Conservation (phyloP, 495 filamentous ascomycete genomes). For the Xylaria sp. region DNA sequence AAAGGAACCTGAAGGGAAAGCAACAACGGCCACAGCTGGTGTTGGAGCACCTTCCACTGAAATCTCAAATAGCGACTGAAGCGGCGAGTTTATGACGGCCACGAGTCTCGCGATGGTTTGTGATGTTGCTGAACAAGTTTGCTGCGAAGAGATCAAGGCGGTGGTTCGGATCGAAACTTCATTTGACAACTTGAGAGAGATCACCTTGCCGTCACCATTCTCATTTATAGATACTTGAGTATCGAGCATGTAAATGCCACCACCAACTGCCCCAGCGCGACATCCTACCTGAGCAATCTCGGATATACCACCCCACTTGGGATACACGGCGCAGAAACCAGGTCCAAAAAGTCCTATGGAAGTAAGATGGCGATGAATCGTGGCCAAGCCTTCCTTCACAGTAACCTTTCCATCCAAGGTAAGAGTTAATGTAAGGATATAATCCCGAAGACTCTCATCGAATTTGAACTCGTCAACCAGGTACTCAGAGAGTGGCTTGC, state of each 20-base stretch:
- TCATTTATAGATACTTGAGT: slow-evolving; percentile 43
- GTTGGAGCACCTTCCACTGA: slow-evolving; percentile 74
- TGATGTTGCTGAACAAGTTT: slow-evolving; percentile 35
- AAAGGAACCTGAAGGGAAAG: slow-evolving; percentile 66
- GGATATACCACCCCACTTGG: slow-evolving; percentile 92
- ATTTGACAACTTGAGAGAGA: slow-evolving; percentile 63
- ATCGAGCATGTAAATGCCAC: slow-evolving; percentile 85
- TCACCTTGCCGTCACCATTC: slow-evolving; percentile 31
- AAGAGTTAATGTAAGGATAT: slow-evolving; percentile 80
- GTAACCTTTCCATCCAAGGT: slow-evolving; percentile 66
- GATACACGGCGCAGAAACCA: slow-evolving; percentile 83
- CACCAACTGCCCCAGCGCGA: slow-evolving; percentile 90
- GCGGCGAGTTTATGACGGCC: slow-evolving; percentile 71
- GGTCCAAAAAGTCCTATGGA: slow-evolving; percentile 88
- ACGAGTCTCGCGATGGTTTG: slow-evolving; percentile 54
- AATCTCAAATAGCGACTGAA: slow-evolving; percentile 71
- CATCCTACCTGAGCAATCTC: slow-evolving; percentile 94
- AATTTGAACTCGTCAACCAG: slow-evolving; percentile 76
- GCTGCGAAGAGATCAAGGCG: slow-evolving; percentile 59
- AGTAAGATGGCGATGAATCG: slow-evolving; percentile 80
- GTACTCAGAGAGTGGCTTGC: slow-evolving; percentile 66
- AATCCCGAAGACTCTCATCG: slow-evolving; percentile 69
- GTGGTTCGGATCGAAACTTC: slow-evolving; percentile 65
- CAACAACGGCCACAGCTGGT: slow-evolving; percentile 76
- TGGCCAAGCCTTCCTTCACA: slow-evolving; percentile 64